Percentiles rank a stretch among this genome's conserved stretches.
phyloP scores from a whole-genome alignment of 805 yeast genomes.

The Spencermartinsiella europaea region DNA sequence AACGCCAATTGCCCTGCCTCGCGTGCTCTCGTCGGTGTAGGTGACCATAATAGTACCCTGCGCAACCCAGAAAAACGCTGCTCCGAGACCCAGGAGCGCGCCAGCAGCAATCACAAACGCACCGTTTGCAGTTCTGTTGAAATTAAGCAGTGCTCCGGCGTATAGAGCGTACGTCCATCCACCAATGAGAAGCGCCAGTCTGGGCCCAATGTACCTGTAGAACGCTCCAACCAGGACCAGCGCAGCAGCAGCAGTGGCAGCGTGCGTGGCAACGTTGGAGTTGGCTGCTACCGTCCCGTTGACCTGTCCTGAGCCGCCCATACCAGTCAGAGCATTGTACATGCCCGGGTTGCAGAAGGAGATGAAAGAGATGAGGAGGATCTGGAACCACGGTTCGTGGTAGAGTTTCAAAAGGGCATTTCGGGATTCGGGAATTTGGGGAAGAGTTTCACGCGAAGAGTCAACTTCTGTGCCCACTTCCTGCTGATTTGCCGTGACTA shows the following conservation, averaged over 20 bases:
- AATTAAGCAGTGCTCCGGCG: conserved; percentile 46
- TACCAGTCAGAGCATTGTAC: conserved; percentile 47
- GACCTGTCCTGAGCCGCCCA: conserved; percentile 42
- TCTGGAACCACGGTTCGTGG: conserved; percentile 30
- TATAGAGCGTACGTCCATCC: conserved; percentile 51
- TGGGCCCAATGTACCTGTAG: conserved; percentile 25
- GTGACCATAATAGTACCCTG: conserved; percentile 49
- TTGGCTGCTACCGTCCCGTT: conserved; percentile 25
- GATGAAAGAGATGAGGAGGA: conserved; percentile 42
- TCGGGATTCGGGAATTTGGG: no score
- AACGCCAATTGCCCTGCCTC: conserved; percentile 48
- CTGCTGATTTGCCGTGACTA: no score
- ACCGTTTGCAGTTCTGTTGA: conserved; percentile 40
- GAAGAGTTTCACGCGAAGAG: no score
- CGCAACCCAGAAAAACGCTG: conserved; percentile 53
- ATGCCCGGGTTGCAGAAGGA: conserved; percentile 48
- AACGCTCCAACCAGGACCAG: conserved; percentile 27
- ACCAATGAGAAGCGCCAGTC: conserved; percentile 40
- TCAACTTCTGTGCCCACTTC: no score
- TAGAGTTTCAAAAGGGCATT: background rate
- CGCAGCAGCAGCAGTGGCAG: conserved; percentile 25
- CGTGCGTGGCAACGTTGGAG: conserved; percentile 23
- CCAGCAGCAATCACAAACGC: conserved; percentile 50
- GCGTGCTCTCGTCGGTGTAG: conserved; percentile 46
- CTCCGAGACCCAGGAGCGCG: conserved; percentile 52